These are phyloP conservation scores for Fusarium armeniacum DNA, from an alignment of 2,329 filamentous ascomycete species.

Conservation along the genomic window DNA sequence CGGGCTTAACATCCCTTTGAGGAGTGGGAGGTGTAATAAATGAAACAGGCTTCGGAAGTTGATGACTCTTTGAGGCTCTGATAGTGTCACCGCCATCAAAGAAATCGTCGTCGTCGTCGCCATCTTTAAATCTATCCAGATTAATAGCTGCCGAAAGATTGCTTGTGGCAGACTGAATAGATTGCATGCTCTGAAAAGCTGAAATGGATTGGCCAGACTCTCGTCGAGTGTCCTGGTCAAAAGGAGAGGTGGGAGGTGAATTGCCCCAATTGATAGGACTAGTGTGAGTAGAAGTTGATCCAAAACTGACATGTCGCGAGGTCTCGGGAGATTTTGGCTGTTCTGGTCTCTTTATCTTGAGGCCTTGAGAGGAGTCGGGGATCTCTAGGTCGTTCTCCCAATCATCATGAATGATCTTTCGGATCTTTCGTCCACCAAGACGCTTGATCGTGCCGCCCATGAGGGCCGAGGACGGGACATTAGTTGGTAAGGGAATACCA, in stretches of 20 bases:
- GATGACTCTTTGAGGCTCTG: slow-evolving; percentile 73
- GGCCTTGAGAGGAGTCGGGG: slow-evolving; percentile 68
- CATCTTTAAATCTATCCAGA: slow-evolving; percentile 75
- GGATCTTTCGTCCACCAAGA: slow-evolving; percentile 80
- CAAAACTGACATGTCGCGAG: slow-evolving; percentile 74
- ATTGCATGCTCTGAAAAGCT: slow-evolving; percentile 32
- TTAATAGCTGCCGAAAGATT: slow-evolving; percentile 64
- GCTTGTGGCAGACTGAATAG: slow-evolving; percentile 53
- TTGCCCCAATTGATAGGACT: slow-evolving; percentile 65
- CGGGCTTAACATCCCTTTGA: slow-evolving; percentile 58
- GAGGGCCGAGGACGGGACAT: slow-evolving; percentile 89
- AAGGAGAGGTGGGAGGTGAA: slow-evolving; percentile 37
- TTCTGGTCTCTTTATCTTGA: slow-evolving; percentile 76
- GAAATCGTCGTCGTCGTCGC: slow-evolving; percentile 72
- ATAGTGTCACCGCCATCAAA: slow-evolving; percentile 77
- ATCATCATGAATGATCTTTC: slow-evolving; percentile 81
- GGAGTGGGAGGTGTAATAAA: slow-evolving; percentile 70
- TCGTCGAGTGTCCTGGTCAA: slow-evolving; percentile 50
- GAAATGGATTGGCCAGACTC: slow-evolving; percentile 45
- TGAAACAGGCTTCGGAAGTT: slow-evolving; percentile 64
- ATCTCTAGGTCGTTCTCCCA: slow-evolving; percentile 85
- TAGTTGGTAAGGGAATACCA: slow-evolving; percentile 90
- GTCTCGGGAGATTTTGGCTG: slow-evolving; percentile 75
- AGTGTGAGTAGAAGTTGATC: slow-evolving; percentile 60
- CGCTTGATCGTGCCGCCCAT: slow-evolving; percentile 94